Evolutionary conservation across 352 stramenopile species (phyloP).

Genomic region (Phytopythium sindhum): DNA sequence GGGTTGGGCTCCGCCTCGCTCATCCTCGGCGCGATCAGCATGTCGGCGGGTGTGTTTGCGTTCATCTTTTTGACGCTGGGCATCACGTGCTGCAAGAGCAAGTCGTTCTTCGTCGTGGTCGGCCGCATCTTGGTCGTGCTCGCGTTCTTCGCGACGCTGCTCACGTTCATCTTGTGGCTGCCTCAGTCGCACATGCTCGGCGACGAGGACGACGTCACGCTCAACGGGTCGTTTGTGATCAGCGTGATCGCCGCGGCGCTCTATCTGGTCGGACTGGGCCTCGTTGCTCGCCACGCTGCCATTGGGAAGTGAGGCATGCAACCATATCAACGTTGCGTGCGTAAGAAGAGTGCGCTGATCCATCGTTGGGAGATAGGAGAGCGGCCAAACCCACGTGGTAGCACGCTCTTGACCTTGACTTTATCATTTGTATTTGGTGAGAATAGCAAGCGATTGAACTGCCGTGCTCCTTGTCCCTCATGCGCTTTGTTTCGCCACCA

Average conservation of each 20-base stretch:
- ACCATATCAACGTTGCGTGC: not conserved
- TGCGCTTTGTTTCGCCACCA: too few relatives aligned
- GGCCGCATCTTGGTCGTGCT: slow-evolving; percentile 43
- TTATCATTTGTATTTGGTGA: too few relatives aligned
- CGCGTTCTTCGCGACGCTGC: slow-evolving; percentile 36
- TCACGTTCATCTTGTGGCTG: slow-evolving; percentile 65
- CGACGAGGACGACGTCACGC: slow-evolving; percentile 54
- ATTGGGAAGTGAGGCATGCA: not conserved
- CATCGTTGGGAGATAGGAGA: not conserved
- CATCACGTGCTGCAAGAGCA: slow-evolving; percentile 72
- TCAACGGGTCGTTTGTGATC: slow-evolving; percentile 57
- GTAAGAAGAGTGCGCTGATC: not conserved
- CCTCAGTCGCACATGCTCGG: slow-evolving; percentile 43
- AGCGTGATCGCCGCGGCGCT: slow-evolving; percentile 42
- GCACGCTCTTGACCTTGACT: too few relatives aligned
- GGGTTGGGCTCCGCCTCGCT: slow-evolving; percentile 41
- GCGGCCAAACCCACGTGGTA: not conserved
- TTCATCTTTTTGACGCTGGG: slow-evolving; percentile 52
- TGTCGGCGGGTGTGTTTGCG: slow-evolving; percentile 33
- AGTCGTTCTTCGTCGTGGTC: slow-evolving; percentile 46
- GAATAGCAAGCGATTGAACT: too few relatives aligned
- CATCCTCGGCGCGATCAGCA: slow-evolving; percentile 39
- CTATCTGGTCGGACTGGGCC: slow-evolving; percentile 36
- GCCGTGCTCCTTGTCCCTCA: too few relatives aligned
- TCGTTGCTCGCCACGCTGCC: slow-evolving; percentile 27